A percentile compares a stretch with the other conserved stretches of the same genome.
Evolutionary conservation across 306 rosid species (phyloP).

Genomic region (Mimosa pudica): DNA sequence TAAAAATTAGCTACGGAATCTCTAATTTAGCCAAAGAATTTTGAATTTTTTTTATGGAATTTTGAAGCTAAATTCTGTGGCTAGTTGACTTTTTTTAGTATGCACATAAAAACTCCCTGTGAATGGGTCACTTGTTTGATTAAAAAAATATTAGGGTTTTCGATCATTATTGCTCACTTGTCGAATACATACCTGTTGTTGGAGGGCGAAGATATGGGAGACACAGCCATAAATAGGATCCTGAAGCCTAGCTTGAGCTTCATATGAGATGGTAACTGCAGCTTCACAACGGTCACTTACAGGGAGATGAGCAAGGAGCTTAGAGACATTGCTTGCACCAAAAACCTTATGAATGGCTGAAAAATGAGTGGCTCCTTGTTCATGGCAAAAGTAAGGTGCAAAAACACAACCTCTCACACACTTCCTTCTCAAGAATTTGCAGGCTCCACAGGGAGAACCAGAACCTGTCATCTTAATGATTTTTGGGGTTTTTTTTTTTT

Average conservation of each 20-base stretch:
- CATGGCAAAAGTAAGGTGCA: constrained; percentile 95
- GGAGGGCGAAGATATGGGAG: constrained; percentile 92
- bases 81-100: too few relatives aligned
- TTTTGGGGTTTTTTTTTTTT: background rate
- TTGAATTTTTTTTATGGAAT: too few relatives aligned
- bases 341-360: constrained; percentile 94
- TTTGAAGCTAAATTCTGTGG: too few relatives aligned
- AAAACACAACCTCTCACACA: constrained; percentile 88
- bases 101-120: too few relatives aligned
- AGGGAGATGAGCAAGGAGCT: constrained; percentile 83
- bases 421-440: constrained; percentile 96
- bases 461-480: constrained; percentile 57
- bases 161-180: background rate
- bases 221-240: constrained; percentile 99
- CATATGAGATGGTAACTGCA: constrained; percentile 88
- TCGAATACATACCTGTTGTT: constrained; percentile 66
- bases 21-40: too few relatives aligned
- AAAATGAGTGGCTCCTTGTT: constrained; percentile 89
- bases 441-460: constrained; percentile 99
- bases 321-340: constrained; percentile 97
- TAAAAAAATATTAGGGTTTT: too few relatives aligned
- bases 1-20: too few relatives aligned
- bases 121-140: too few relatives aligned
- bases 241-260: constrained; percentile 97
- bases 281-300: constrained; percentile 79